These are phyloP conservation scores for Sarcomyxa edulis DNA, from an alignment of 768 basidiomycete species.

Conservation along the genomic window DNA sequence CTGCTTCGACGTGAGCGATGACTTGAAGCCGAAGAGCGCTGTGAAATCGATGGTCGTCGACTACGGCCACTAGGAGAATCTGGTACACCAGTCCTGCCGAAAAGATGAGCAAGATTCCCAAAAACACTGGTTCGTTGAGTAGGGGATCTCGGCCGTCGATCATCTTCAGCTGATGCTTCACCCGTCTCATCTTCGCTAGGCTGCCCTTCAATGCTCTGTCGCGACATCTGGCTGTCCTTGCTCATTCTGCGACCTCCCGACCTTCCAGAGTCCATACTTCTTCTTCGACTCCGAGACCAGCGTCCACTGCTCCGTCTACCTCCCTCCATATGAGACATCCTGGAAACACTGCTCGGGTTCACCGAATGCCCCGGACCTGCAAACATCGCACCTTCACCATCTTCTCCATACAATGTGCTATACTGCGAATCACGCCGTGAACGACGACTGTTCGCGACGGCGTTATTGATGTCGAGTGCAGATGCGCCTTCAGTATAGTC, in stretches of 20 bases:
- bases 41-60: slow-evolving; percentile 53
- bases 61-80: slow-evolving; percentile 32
- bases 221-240: slow-evolving; percentile 37
- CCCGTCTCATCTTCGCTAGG: slow-evolving; percentile 25
- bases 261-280: slow-evolving; percentile 42
- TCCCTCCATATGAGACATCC: slow-evolving; percentile 61
- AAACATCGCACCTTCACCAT: slow-evolving; percentile 66
- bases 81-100: slow-evolving; percentile 45
- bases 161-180: too few relatives aligned
- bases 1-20: slow-evolving; percentile 47
- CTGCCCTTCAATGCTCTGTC: slow-evolving; percentile 30
- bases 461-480: slow-evolving; percentile 63
- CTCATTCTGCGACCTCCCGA: slow-evolving; percentile 35
- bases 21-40: slow-evolving; percentile 48
- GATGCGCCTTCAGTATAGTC: slow-evolving; percentile 91
- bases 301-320: slow-evolving; percentile 51
- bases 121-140: slow-evolving; percentile 44
- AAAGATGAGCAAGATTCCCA: slow-evolving; percentile 64
- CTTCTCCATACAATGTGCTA: slow-evolving; percentile 50
- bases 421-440: slow-evolving; percentile 68
- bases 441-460: slow-evolving; percentile 42
- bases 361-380: slow-evolving; percentile 68
- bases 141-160: slow-evolving; percentile 24
- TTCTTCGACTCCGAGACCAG: slow-evolving; percentile 43
- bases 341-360: slow-evolving; percentile 75